Conservation (phyloP, 352 stramenopile species). For the Phytophthora cajani region DNA sequence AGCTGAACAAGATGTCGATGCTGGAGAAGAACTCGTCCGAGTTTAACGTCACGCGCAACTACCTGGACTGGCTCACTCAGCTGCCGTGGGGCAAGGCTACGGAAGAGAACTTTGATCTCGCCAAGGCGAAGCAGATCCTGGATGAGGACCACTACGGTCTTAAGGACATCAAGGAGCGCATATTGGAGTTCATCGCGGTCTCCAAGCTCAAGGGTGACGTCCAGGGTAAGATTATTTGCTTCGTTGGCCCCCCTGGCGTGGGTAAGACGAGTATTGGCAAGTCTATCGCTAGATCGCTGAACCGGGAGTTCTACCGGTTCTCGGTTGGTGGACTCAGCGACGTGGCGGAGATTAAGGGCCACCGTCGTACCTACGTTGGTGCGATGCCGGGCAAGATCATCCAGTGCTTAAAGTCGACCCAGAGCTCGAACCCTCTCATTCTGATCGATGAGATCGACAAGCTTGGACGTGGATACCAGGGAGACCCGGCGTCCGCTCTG, state of each 20-base stretch:
- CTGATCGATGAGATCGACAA: conserved; percentile 98
- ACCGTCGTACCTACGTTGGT: conserved; percentile 98
- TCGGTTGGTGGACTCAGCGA: conserved; percentile 97
- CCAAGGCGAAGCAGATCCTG: conserved; percentile 91
- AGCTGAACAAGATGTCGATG: conserved; percentile 97
- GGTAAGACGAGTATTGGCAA: conserved; percentile 97
- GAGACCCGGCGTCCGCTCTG: conserved; percentile 96
- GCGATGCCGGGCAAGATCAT: conserved; percentile 99
- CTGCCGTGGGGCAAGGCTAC: conserved; percentile 97
- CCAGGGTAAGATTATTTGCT: conserved; percentile 98
- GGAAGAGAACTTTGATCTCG: conserved; percentile 97
- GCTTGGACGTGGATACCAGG: conserved; percentile 84
- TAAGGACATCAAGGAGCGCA: conserved; percentile 98
- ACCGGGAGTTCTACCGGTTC: conserved; percentile 98
- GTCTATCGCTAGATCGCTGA: conserved; percentile 96
- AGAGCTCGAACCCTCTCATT: conserved; percentile 97
- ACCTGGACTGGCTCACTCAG: conserved; percentile 98
- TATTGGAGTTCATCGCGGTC: conserved; percentile 99
- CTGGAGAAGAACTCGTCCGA: conserved; percentile 99
- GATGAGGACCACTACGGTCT: conserved; percentile 99
- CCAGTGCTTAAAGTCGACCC: conserved; percentile 98
- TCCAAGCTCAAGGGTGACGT: conserved; percentile 96
- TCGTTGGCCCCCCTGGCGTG: conserved; percentile 95
- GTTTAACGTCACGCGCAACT: conserved; percentile 98
- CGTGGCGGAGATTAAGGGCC: conserved; percentile 98